Percentiles rank a stretch among this genome's conserved stretches.
Evolutionary conservation across 345 rosid genomes (phyloP).

Genomic region (Aquilaria sinensis): DNA sequence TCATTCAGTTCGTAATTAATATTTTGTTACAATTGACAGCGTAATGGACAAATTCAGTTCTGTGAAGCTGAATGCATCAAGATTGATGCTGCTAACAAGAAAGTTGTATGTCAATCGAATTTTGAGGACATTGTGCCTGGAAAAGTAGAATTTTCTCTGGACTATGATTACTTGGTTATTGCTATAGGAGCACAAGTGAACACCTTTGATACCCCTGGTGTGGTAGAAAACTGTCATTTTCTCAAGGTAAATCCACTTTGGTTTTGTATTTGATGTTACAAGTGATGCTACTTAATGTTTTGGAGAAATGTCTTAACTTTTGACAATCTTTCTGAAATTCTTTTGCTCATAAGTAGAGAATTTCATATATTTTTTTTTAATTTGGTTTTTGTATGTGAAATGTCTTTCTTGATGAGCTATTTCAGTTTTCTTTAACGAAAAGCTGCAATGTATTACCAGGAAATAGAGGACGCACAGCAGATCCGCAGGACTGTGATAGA

Average conservation of each 20-base stretch:
- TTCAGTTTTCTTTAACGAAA: conserved; percentile 3
- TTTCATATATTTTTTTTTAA: background rate
- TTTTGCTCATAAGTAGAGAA: background rate
- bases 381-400: background rate
- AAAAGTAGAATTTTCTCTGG: conserved; percentile 54
- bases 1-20: background rate
- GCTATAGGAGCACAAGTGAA: conserved; percentile 93
- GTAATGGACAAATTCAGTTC: conserved; percentile 65
- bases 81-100: conserved; percentile 68
- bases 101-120: conserved; percentile 48
- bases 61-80: conserved; percentile 86
- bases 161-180: conserved; percentile 79
- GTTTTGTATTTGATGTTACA: background rate
- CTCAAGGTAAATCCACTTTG: conserved; percentile 49
- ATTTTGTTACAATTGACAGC: conserved; percentile 31
- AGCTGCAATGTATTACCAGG: conserved; percentile 34
- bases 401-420: background rate
- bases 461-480: conserved; percentile 93
- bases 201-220: conserved; percentile 94
- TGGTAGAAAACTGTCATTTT: conserved; percentile 88
- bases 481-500: conserved; percentile 77
- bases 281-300: conserved; percentile 3
- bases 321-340: background rate
- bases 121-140: conserved; percentile 50
- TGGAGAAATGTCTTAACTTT: background rate